Conservation (phyloP, 2,329 filamentous ascomycete species). For the Claviceps maximensis region DNA sequence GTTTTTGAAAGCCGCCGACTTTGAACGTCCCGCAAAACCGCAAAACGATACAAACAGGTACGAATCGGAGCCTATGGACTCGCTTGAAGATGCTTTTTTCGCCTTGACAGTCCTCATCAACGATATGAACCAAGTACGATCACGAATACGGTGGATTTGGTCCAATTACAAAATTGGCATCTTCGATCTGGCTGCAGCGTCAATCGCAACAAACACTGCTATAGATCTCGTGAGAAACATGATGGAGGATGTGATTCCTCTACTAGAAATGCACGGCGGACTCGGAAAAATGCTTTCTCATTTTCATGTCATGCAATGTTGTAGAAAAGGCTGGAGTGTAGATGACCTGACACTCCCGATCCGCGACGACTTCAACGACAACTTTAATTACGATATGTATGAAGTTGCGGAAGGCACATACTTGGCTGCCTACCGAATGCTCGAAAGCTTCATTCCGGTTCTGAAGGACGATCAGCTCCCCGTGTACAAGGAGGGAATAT, state of each 20-base stretch:
- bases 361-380: not conserved
- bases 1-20: slow-evolving; percentile 20
- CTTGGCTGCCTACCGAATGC: not conserved
- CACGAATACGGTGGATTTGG: slow-evolving; percentile 19
- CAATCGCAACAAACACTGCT: slow-evolving; percentile 25
- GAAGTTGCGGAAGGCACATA: not conserved
- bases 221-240: slow-evolving; percentile 20
- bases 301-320: slow-evolving; percentile 4
- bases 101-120: slow-evolving; percentile 15
- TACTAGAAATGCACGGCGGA: slow-evolving; percentile 15
- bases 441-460: not conserved
- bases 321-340: not conserved
- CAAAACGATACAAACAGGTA: slow-evolving; percentile 11
- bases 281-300: slow-evolving; percentile 9
- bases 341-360: not conserved
- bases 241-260: slow-evolving; percentile 16
- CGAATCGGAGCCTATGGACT: slow-evolving; percentile 16
- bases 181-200: slow-evolving; percentile 19
- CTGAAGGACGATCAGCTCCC: slow-evolving; percentile 8
- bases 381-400: not conserved
- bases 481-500: slow-evolving; percentile 13
- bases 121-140: slow-evolving; percentile 18
- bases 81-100: slow-evolving; percentile 15
- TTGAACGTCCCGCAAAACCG: not conserved
- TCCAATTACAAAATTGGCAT: slow-evolving; percentile 8